Conservation (phyloP, 192 early-diverging fungal species). For the Umbelopsis isabellina region DNA sequence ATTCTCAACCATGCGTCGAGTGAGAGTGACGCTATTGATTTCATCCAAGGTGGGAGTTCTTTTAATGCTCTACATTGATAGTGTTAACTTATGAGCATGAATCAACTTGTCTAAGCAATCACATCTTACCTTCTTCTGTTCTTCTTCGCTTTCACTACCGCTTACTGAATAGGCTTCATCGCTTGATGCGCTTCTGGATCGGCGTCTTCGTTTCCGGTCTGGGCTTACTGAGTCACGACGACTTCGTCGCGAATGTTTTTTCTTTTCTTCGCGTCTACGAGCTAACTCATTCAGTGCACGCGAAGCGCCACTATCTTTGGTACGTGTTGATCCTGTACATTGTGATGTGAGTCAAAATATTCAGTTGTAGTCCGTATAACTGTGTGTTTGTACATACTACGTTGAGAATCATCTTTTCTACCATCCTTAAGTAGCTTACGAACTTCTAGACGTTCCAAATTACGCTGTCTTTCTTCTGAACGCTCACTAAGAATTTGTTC, state of each 20-base stretch:
- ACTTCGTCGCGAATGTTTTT: conserved; percentile 28
- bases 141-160: conserved; percentile 41
- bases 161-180: conserved; percentile 39
- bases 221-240: conserved; percentile 38
- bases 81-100: too few species aligned
- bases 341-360: neutral
- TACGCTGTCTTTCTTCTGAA: conserved; percentile 56
- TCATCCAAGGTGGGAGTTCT: conserved; percentile 64
- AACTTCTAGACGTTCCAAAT: conserved; percentile 41
- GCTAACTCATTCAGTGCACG: conserved; percentile 56
- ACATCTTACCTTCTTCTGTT: conserved; percentile 29
- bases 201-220: conserved; percentile 31
- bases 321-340: conserved; percentile 52
- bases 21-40: conserved; percentile 60
- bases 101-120: too few species aligned
- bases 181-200: conserved; percentile 22
- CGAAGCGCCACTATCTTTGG: conserved; percentile 48
- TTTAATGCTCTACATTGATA: conserved; percentile 24
- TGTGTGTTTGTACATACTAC: conserved; percentile 25
- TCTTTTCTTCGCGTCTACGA: conserved; percentile 59
- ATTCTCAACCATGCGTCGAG: conserved; percentile 67
- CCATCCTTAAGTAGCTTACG: conserved; percentile 45
- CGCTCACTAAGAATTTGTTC: conserved; percentile 79
- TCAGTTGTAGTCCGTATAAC: neutral
- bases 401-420: conserved; percentile 34